A percentile compares a stretch with the other conserved stretches of the same genome.
These are phyloP conservation scores for Calendula officinalis DNA, from an alignment of 129 eudicot species.

Conservation along the genomic window DNA sequence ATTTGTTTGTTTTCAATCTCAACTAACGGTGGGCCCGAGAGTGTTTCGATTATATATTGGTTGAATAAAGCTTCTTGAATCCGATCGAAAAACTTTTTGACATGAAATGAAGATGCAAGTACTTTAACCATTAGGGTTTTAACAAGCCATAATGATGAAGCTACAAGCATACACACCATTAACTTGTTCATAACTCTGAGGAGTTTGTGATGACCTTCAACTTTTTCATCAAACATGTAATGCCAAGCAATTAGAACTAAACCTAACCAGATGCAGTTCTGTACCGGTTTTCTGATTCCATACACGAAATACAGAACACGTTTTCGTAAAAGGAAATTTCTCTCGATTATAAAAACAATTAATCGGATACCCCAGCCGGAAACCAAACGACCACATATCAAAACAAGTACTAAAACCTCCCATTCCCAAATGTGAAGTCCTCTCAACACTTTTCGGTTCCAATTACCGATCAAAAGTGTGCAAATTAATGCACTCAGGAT, in stretches of 20 bases:
- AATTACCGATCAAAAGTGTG: conserved; percentile 37
- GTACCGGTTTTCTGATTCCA: conserved; percentile 66
- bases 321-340: conserved; percentile 66
- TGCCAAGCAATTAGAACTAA: conserved; percentile 80
- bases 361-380: conserved; percentile 73
- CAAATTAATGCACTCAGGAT: conserved; percentile 42
- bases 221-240: conserved; percentile 55
- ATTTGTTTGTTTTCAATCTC: conserved; percentile 43
- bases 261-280: conserved; percentile 77
- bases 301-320: conserved; percentile 74
- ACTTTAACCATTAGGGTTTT: conserved; percentile 87
- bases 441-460: conserved; percentile 40
- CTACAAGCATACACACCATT: conserved; percentile 61
- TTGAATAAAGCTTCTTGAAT: conserved; percentile 82
- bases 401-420: conserved; percentile 74
- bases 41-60: conserved; percentile 74
- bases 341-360: conserved; percentile 63
- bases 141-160: conserved; percentile 62
- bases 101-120: conserved; percentile 83
- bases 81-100: conserved; percentile 81
- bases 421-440: conserved; percentile 78
- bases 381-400: conserved; percentile 81
- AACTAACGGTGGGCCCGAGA: conserved; percentile 72
- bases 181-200: conserved; percentile 49
- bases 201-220: conserved; percentile 45